Base-by-base conservation (phyloP, 75 land plant genomes). In the Cupressus sempervirens region DNA sequence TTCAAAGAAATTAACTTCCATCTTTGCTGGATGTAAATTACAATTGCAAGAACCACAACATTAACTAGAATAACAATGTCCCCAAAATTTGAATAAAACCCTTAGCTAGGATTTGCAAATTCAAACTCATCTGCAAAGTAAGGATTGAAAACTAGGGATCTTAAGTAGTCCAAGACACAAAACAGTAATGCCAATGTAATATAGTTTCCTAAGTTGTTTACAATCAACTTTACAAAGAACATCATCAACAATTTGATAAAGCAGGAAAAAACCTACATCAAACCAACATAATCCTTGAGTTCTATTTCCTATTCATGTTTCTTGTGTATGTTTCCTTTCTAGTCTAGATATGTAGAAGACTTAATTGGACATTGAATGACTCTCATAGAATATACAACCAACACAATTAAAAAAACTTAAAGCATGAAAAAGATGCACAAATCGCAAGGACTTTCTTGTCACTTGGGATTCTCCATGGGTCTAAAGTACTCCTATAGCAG, bases 231-330 rank as follows among this genome's bases (percentile, higher is more conserved):
- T 85, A 93, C 95, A 94, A 14, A 94, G 8, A 36, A 83, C 23
- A 72, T 91, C 90, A 26, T 91, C 95, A 48, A 93, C 85, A n/a
- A 94, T 86, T 75, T 93, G 96, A 65, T 93, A 95, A 58, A 93
- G 90, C 67, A 95, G 84, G 89, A 92, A 95, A 67, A 93, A 88
- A 86, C 96, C 86, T 95, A 92, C 52, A 93, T 90, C 45, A 95
- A 87, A 54, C 95, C 96, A 0, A 87, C 82, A 83, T 95, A 93
- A 84, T 95, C 92, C 58, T 52, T 84, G 12, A 84, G 46, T 32
- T 75, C 43, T 38, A 50, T 87, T 84, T 75, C 87, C 95, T 92
- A 94, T 62, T 84, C 92, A 65, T 41, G 86, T 5, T 82, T 74
- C 68, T 65, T 86, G 14, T 84, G 84, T 32, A 83, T 35, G 18